Evolutionary conservation across 2,329 filamentous ascomycete genomes (phyloP), one percentile per base, ranked within the genome.

Genomic region (Oidium heveae): DNA sequence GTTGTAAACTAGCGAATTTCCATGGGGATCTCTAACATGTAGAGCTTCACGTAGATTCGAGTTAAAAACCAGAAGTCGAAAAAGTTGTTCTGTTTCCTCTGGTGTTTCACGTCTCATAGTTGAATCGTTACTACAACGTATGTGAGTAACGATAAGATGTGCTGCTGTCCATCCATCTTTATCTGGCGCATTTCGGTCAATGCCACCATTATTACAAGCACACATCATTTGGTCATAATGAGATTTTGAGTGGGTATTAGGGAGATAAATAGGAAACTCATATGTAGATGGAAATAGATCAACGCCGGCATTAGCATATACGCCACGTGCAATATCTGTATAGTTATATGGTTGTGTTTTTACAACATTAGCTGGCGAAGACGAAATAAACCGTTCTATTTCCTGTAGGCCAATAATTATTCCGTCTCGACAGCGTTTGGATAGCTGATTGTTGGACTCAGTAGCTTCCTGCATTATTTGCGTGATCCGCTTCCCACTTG

Each of bases 321-420:
- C 58, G 44, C 60, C 61, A 16, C 60, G 54, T 2, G 58, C 58
- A 33, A 62, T 62, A 13, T 62, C 57, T 36, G 59, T 57, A 51
- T 61, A 61, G 12, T 60, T 59, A 41, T 61, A 61, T 3, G 54
- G 53, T 4, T 44, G 52, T n/a, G 44, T 55, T 7, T 10, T 24
- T 20, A 12, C 18, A 13, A 20, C 16, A 20, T 39, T 50, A 5
- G 36, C 46, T 12, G 28, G n/a, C 43, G 52, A 37, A 44, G 16
- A 34, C 5, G 13, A 15, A 12, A 61, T 50, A 37, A 58, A 61
- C 3, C 54, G 41, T 24, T 56, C 54, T 12, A 57, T 55, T 34
- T 60, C 61, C 8, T 56, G 52, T 18, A 60, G 59, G 13, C 60
- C 61, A 12, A 32, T 56, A 44, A 59, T 57, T 6, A 62, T 58